These are phyloP conservation scores for Castanospermum australe DNA, from an alignment of 306 rosid genomes.

Conservation along the genomic window DNA sequence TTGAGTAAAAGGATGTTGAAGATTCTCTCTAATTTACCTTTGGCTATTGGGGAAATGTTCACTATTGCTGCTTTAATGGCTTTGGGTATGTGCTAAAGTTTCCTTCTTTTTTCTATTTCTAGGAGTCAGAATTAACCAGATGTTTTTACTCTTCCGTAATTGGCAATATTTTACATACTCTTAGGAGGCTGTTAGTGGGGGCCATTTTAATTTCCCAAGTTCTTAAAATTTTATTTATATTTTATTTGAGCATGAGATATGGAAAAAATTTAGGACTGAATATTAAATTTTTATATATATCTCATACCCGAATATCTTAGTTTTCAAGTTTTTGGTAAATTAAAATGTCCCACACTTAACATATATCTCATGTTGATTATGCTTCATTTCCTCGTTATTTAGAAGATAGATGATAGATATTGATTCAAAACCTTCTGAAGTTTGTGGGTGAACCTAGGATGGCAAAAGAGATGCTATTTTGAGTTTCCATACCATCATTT, in stretches of 20 bases:
- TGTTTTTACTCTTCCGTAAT: neutral
- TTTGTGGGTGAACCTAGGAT: constrained; percentile 1
- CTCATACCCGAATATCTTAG: neutral
- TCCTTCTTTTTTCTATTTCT: neutral
- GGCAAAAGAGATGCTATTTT: constrained; percentile 24
- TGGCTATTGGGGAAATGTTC: constrained; percentile 98
- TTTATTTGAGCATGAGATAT: neutral
- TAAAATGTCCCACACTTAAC: neutral
- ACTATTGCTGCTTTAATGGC: constrained; percentile 80
- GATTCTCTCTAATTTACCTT: constrained; percentile 79
- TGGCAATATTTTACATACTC: neutral
- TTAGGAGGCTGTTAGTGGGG: neutral
- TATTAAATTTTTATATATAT: neutral
- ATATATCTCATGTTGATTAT: neutral
- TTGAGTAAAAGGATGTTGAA: constrained; percentile 56
- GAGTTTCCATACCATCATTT: constrained; percentile 1
- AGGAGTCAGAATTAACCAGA: neutral
- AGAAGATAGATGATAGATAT: neutral
- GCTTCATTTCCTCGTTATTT: neutral
- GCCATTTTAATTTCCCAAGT: neutral
- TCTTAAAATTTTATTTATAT: neutral
- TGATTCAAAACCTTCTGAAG: neutral
- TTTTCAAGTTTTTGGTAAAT: neutral
- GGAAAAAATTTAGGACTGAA: neutral
- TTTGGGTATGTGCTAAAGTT: constrained; percentile 48